These are phyloP conservation scores for Cymbopogon flexuosus DNA, from an alignment of 202 grass and related monocot species.

Conservation along the genomic window DNA sequence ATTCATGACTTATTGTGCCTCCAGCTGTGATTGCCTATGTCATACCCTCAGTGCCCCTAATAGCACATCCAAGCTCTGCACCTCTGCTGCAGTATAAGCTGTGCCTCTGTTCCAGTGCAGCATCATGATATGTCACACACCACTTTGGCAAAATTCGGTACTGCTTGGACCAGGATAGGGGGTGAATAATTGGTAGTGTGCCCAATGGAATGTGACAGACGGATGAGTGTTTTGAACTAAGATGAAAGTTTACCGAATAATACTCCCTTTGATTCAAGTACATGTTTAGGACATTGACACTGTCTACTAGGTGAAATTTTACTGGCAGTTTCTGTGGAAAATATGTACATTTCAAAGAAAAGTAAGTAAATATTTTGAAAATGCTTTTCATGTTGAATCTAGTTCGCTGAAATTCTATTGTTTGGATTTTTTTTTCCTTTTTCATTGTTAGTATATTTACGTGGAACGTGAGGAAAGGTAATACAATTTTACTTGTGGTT, in stretches of 20 bases:
- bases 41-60: neutral
- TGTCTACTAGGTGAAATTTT: neutral
- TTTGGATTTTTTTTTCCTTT: neutral
- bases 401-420: neutral
- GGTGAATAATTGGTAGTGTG: neutral
- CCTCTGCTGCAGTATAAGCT: neutral
- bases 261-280: neutral
- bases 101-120: neutral
- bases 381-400: neutral
- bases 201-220: neutral
- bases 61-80: neutral
- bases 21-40: neutral
- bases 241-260: neutral
- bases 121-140: neutral
- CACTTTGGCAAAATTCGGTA: neutral
- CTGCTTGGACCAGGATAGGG: neutral
- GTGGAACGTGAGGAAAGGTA: neutral
- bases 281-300: neutral
- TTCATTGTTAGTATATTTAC: neutral
- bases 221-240: neutral
- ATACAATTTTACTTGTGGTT: neutral
- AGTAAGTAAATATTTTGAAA: neutral
- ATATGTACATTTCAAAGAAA: neutral
- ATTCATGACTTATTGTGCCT: neutral
- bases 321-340: neutral